Conservation (phyloP, 2,329 filamentous ascomycete genomes). For the Cladosporium sp. region DNA sequence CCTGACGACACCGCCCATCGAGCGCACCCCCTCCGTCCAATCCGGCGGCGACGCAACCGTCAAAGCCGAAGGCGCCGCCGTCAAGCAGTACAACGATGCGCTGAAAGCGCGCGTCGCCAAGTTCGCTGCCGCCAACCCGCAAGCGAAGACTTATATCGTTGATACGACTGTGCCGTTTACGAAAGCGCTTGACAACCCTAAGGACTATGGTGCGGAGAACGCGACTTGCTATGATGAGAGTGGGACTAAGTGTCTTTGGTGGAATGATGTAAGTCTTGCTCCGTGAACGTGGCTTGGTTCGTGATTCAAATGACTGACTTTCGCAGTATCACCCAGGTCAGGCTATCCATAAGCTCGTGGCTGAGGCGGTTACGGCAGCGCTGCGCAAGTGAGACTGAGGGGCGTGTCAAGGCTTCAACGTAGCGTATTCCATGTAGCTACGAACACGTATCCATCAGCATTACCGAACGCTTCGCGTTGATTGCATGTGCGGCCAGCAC, state of each 20-base stretch:
- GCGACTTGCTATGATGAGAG: conserved; percentile 12
- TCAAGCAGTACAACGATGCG: conserved; percentile 14
- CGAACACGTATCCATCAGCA: too few relatives aligned
- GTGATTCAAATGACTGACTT: background rate
- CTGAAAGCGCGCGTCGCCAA: background rate
- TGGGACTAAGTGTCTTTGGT: conserved; percentile 13
- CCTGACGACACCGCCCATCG: conserved; percentile 50
- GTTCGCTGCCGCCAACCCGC: background rate
- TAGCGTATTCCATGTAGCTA: too few relatives aligned
- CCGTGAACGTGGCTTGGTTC: background rate
- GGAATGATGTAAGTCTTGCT: conserved; percentile 5
- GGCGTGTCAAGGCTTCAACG: too few relatives aligned
- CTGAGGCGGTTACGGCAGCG: background rate
- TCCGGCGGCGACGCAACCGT: conserved; percentile 39
- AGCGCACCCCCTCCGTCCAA: conserved; percentile 54
- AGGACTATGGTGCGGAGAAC: conserved; percentile 1
- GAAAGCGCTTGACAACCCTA: background rate
- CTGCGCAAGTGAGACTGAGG: background rate
- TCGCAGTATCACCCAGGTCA: conserved; percentile 1
- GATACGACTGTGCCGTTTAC: conserved; percentile 7
- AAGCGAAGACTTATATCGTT: background rate
- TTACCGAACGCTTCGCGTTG: too few relatives aligned
- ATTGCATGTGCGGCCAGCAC: too few relatives aligned
- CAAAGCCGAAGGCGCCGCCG: conserved; percentile 30
- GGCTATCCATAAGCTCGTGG: conserved; percentile 9